Evolutionary conservation across 1,284 basidiomycete genomes (phyloP).

Genomic region (Irpex sp.): DNA sequence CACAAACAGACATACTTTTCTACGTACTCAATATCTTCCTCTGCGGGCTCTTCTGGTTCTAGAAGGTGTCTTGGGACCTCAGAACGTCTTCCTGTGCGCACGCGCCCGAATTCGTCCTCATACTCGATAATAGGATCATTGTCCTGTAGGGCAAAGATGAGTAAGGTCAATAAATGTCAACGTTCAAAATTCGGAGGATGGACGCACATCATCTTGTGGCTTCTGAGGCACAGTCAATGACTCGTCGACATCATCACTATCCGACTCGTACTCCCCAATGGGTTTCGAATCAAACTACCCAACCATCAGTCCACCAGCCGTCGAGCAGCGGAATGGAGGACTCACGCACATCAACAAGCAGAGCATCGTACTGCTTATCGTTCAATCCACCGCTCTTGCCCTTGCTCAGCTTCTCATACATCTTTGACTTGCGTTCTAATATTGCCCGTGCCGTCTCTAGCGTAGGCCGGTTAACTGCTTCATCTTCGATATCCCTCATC

Average conservation of each 20-base stretch:
- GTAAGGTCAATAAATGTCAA: not conserved
- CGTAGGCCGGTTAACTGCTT: slow-evolving; percentile 62
- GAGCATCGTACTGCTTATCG: slow-evolving; percentile 71
- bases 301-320: not conserved
- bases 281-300: slow-evolving; percentile 71
- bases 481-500: slow-evolving; percentile 62
- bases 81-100: slow-evolving; percentile 64
- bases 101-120: slow-evolving; percentile 82
- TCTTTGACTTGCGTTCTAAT: slow-evolving; percentile 77
- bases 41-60: slow-evolving; percentile 20
- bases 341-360: slow-evolving; percentile 80
- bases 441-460: slow-evolving; percentile 64
- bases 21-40: slow-evolving; percentile 25
- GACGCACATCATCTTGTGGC: slow-evolving; percentile 25
- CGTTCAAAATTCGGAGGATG: not conserved
- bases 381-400: slow-evolving; percentile 80
- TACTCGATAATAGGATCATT: slow-evolving; percentile 85
- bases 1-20: slow-evolving; percentile 2
- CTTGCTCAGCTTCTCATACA: slow-evolving; percentile 77
- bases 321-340: not conserved
- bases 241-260: slow-evolving; percentile 74
- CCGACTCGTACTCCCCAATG: slow-evolving; percentile 52
- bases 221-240: slow-evolving; percentile 55
- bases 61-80: slow-evolving; percentile 72
- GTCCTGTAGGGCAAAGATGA: slow-evolving; percentile 33